Evolutionary conservation across 2,329 filamentous ascomycete species (phyloP).

Genomic region (Cadophora sp.): DNA sequence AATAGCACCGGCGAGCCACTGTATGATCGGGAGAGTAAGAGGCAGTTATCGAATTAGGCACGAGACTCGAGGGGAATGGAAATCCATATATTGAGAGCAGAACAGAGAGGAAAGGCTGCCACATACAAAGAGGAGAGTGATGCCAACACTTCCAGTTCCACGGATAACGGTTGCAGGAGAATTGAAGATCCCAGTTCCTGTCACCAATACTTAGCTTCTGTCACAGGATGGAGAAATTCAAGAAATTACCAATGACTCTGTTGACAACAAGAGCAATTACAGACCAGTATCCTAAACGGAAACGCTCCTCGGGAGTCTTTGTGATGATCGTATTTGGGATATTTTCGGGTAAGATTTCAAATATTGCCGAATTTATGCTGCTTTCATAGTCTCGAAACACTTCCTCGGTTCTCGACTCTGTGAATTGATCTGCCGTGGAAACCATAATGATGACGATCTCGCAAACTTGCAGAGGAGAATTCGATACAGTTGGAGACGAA

Average conservation of each 20-base stretch:
- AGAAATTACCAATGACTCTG: conserved; percentile 24
- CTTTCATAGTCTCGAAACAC: conserved; percentile 21
- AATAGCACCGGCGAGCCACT: conserved; percentile 30
- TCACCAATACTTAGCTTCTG: not conserved
- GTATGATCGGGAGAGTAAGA: too few relatives aligned
- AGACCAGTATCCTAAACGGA: conserved; percentile 30
- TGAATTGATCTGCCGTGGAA: conserved; percentile 18
- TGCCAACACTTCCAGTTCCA: conserved; percentile 27
- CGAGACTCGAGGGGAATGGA: too few relatives aligned
- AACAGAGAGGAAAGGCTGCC: too few relatives aligned
- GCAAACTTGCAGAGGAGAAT: not conserved
- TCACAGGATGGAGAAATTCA: not conserved
- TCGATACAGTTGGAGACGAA: not conserved
- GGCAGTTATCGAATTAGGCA: too few relatives aligned
- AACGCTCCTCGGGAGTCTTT: conserved; percentile 29
- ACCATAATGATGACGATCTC: conserved; percentile 6
- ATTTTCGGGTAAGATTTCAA: conserved; percentile 28
- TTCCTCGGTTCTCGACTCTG: conserved; percentile 16
- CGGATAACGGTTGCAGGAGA: conserved; percentile 29
- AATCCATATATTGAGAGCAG: too few relatives aligned
- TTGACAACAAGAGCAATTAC: conserved; percentile 33
- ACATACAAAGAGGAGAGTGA: conserved; percentile 21
- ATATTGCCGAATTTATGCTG: conserved; percentile 25
- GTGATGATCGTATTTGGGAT: conserved; percentile 29
- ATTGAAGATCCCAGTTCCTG: conserved; percentile 40